phyloP scores from a whole-genome alignment of 1,284 basidiomycete species.

The Meira miltonrushii region DNA sequence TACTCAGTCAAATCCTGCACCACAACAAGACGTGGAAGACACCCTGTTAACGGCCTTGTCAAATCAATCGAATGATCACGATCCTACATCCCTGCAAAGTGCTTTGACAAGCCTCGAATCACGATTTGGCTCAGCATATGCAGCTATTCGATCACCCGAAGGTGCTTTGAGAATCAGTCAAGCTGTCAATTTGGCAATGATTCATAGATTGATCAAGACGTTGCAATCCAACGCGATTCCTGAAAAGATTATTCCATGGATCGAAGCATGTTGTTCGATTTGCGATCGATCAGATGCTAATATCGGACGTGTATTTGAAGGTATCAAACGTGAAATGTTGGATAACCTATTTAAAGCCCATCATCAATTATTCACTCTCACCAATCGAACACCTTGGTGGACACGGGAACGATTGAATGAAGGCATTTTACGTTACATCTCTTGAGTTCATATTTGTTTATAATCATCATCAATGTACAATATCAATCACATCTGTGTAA shows the following conservation, averaged over 20 bases:
- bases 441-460: no score
- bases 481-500: no score
- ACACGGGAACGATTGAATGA: neutral
- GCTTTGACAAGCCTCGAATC: slow-evolving; percentile 2
- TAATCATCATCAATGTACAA: no score
- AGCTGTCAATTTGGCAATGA: slow-evolving; percentile 11
- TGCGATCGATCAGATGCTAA: neutral
- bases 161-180: slow-evolving; percentile 2
- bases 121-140: neutral
- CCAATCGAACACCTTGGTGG: neutral
- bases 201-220: slow-evolving; percentile 11
- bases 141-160: neutral
- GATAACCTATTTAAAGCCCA: neutral
- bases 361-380: neutral
- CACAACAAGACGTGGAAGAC: slow-evolving; percentile 10
- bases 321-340: neutral
- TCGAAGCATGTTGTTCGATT: slow-evolving; percentile 8
- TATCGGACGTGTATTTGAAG: neutral
- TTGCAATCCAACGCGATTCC: neutral
- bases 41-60: slow-evolving; percentile 11
- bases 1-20: neutral
- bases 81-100: slow-evolving; percentile 1
- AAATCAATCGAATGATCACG: slow-evolving; percentile 3
- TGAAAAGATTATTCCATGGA: slow-evolving; percentile 6
- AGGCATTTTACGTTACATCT: slow-evolving; percentile 1